phyloP scores from a whole-genome alignment of 2,329 filamentous ascomycete species.

The Phyllosticta citrichinensis region DNA sequence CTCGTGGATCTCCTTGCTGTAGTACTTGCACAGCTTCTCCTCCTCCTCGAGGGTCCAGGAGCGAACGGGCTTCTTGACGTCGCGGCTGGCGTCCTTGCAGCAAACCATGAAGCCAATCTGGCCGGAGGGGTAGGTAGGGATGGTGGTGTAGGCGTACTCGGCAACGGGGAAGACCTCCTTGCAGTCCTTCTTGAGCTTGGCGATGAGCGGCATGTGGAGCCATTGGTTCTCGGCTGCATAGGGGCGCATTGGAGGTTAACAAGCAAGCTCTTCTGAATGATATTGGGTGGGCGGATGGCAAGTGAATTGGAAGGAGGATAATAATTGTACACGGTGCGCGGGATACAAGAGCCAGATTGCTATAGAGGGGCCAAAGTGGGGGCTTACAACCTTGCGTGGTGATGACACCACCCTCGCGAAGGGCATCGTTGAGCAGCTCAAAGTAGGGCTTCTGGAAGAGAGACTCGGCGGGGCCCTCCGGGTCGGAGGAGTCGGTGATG shows the following conservation, averaged over 20 bases:
- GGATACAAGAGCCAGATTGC: not conserved
- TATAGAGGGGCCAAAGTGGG: conserved; percentile 37
- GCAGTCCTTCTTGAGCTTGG: conserved; percentile 93
- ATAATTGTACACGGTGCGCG: conserved; percentile 11
- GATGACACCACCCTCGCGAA: conserved; percentile 93
- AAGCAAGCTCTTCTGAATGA: not conserved
- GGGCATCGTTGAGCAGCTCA: conserved; percentile 78
- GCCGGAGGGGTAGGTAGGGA: conserved; percentile 96
- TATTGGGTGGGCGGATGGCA: not conserved
- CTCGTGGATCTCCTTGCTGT: conserved; percentile 94
- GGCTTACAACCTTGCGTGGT: conserved; percentile 99
- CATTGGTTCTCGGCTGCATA: conserved; percentile 90
- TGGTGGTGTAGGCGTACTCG: conserved; percentile 98
- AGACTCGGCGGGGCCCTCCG: conserved; percentile 89
- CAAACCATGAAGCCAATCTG: conserved; percentile 99
- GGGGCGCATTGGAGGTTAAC: conserved; percentile 18
- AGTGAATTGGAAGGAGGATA: not conserved
- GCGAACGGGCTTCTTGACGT: conserved; percentile 79
- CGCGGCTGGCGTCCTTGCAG: conserved; percentile 78
- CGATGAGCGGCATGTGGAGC: conserved; percentile 91
- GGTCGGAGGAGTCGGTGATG: conserved; percentile 97
- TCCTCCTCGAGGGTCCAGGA: conserved; percentile 79
- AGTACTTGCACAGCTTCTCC: conserved; percentile 88
- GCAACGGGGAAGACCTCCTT: conserved; percentile 93
- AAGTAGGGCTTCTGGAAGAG: conserved; percentile 99